Evolutionary conservation across 805 yeast species (phyloP), one percentile per base, ranked within the genome.

Genomic region (Candida fluviatilis): DNA sequence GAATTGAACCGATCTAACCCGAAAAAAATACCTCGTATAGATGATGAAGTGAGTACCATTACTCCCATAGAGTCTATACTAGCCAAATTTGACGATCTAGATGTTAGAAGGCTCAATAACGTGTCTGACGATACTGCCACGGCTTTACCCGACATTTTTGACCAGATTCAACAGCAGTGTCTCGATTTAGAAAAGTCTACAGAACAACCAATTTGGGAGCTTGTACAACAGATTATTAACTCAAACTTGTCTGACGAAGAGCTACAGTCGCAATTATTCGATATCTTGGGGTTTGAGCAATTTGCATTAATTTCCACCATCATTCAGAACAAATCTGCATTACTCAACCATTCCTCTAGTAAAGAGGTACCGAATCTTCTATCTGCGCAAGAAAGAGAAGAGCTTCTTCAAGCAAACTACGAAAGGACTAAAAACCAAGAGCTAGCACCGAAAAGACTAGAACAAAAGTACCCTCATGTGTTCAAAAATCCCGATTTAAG

Each of bases 241-340:
- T 50, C 67, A 0, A 64, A 64, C 14, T 47, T 62, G 5, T 61
- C 70, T 7, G 82, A 79, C 30, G 84, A 76, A 25, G 79, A 75
- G 27, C 51, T 85, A 10, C 96, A 90, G 52, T 78, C 85, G 4
- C 64, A 76, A 5, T 61, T 93, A 30, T 79, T 87, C 42, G 96
- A 89, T 55, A 68, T 86, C 5, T 58, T 93, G 1, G 99, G 99
- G 0, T 84, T 80, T 49, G 96, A 88, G 18, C 84, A 87, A 53
- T 73, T 93, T 43, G 96, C 88, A 38, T 60, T 90, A 35, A 84
- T 90, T 7, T 72, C 88, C 1, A 73, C 69, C 32, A 60, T 88
- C 10, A 57, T 87, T 3, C 73, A 73, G 36, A 60, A 75, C 36
- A 74, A 69, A 48, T 50, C 50, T 0, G 52, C 50, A 12, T 34